Base-by-base conservation (phyloP, 148 eudicot species). In the Rhododendron ferrugineum region DNA sequence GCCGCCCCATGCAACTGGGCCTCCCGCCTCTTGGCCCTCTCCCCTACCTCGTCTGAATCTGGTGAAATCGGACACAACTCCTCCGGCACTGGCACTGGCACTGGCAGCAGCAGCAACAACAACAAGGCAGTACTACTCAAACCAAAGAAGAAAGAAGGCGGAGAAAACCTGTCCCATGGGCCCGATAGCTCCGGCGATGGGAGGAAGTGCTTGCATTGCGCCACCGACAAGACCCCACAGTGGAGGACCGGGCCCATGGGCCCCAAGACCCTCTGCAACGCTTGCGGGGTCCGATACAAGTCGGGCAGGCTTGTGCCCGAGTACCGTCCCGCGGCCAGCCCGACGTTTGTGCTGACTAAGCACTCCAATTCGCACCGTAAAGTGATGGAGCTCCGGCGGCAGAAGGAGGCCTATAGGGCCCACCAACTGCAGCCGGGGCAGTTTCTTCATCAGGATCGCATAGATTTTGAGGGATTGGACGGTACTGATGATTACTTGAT, bases 191-290 rank as follows among this genome's bases (percentile, higher is more conserved):
- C 84, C 0, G 87, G 93, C 6, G 96, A 94, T 64, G 93, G 93
- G 13, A 84, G 99, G 85, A 92, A 80, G 89, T 96, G 99, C 88
- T 86, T 93, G 47, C 99, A 96, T 83, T 96, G 99, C 18, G 94
- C 94, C 10, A 93, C 98, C 0, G 98, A 95, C 79, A 96, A 95
- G 90, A 96, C 99, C n/a, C 99, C 99, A 1, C 99, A 96, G 54
- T 96, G 99, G 99, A 87, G 99, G 66, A 92, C 97, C 6, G 99
- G 99, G 78, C 99, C 98, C 4, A 85, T 91, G 92, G 99, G 99
- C 44, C 98, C 99, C 3, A 95, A 95, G 82, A 96, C 99, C 0
- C 90, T 96, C 0, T 96, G 99, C 87, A 96, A 96, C 2, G 99
- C 99, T 0, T 96, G 99, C 3, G 99, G 99, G 28, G 99, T 96